Evolutionary conservation across 2,329 filamentous ascomycete genomes (phyloP).

Genomic region (Sclerotinia minor): DNA sequence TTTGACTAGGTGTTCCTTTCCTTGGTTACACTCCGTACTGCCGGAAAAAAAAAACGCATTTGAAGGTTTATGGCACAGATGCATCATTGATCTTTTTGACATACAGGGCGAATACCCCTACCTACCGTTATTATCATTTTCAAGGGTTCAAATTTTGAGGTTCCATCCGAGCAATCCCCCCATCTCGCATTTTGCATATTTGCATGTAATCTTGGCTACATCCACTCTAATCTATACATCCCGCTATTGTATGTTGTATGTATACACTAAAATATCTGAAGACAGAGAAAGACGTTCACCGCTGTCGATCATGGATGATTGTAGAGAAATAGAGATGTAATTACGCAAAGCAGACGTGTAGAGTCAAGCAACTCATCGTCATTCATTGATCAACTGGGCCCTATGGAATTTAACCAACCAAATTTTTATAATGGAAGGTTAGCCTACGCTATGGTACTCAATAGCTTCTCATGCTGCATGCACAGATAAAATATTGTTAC

Average conservation of each 20-base stretch:
- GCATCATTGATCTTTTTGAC: slow-evolving; percentile 16
- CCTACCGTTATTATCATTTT: slow-evolving; percentile 9
- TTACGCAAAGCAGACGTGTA: neutral
- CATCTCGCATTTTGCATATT: slow-evolving; percentile 11
- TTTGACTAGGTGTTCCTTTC: neutral
- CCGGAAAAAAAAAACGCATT: neutral
- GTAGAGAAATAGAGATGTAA: neutral
- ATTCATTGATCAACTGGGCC: neutral
- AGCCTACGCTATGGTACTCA: neutral
- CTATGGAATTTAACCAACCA: neutral
- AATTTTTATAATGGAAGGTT: neutral
- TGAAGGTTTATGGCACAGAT: neutral
- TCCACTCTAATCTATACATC: slow-evolving; percentile 6
- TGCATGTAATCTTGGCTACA: slow-evolving; percentile 14
- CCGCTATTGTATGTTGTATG: neutral
- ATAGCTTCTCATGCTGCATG: slow-evolving; percentile 1
- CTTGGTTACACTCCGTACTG: neutral
- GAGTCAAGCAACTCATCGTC: neutral
- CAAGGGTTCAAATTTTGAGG: slow-evolving; percentile 1
- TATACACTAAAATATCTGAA: neutral
- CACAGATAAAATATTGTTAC: neutral
- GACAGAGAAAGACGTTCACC: neutral
- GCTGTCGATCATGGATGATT: neutral
- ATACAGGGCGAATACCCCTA: neutral
- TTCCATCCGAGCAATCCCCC: slow-evolving; percentile 11